Evolutionary conservation across 805 yeast genomes (phyloP).

Genomic region (Blastobotrys terrestris): DNA sequence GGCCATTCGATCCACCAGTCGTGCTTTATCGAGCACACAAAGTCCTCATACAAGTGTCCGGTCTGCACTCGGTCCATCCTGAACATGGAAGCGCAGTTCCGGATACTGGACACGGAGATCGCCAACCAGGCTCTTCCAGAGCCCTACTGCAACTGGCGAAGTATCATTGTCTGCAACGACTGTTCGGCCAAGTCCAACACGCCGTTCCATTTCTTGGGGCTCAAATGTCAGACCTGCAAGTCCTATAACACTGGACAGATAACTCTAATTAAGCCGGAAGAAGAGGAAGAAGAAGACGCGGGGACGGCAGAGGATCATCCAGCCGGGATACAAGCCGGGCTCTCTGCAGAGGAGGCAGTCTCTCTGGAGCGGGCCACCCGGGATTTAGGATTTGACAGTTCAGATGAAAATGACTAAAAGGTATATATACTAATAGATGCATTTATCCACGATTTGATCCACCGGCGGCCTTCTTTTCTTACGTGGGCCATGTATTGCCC

Average conservation of each 20-base stretch:
- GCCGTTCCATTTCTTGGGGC: conserved; percentile 75
- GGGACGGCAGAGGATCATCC: too few relatives aligned
- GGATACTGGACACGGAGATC: conserved; percentile 82
- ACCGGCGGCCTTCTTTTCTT: neutral
- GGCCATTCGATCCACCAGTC: conserved; percentile 89
- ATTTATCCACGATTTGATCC: too few relatives aligned
- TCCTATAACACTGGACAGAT: conserved; percentile 82
- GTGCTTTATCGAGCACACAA: conserved; percentile 77
- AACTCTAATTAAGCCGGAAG: conserved; percentile 63
- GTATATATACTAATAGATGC: neutral
- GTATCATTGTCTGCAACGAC: conserved; percentile 67
- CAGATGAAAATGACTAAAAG: neutral
- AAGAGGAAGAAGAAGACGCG: conserved; percentile 24
- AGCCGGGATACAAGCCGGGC: neutral
- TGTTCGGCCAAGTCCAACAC: conserved; percentile 77
- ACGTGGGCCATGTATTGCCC: neutral
- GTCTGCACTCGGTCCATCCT: conserved; percentile 77
- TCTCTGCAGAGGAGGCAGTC: neutral
- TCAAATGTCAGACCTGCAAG: conserved; percentile 79
- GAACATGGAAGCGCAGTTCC: conserved; percentile 83
- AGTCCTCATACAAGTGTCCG: conserved; percentile 86
- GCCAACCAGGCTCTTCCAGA: conserved; percentile 69
- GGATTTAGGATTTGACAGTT: neutral
- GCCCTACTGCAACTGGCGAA: conserved; percentile 71
- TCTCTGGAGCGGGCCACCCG: neutral